Evolutionary conservation across 805 yeast genomes (phyloP).

Genomic region (Yarrowia yakushimensis): DNA sequence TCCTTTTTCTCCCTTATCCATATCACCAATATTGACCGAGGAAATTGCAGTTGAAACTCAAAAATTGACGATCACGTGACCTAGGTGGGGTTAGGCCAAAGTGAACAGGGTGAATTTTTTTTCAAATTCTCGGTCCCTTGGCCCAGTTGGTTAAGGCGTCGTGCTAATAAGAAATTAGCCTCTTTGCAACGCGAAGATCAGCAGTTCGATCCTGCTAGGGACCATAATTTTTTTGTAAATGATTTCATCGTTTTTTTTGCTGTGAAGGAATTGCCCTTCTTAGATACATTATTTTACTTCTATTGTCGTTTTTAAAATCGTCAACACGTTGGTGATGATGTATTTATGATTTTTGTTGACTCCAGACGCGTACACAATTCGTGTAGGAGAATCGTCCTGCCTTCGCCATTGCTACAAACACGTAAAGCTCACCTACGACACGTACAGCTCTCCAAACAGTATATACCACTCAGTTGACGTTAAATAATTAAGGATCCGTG

Average conservation of each 20-base stretch:
- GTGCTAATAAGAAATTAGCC: conserved; percentile 25
- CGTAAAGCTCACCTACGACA: background rate
- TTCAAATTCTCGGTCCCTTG: background rate
- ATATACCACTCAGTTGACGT: background rate
- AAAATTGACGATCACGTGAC: background rate
- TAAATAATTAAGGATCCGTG: background rate
- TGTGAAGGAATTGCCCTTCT: no score
- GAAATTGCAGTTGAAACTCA: background rate
- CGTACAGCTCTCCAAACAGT: no score
- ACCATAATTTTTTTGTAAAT: conserved; percentile 32
- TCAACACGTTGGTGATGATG: no score
- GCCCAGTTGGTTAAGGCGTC: conserved; percentile 26
- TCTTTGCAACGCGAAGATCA: conserved; percentile 44
- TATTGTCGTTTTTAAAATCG: no score
- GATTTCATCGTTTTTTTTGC: no score
- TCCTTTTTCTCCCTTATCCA: background rate
- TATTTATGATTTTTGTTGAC: no score
- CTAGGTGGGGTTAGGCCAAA: background rate
- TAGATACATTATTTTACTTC: no score
- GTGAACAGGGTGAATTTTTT: background rate
- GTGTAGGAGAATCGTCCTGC: no score
- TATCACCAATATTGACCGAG: background rate
- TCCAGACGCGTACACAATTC: no score
- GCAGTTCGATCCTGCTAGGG: conserved; percentile 46
- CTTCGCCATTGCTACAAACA: no score